Evolutionary conservation across 164 flowering plant genomes (phyloP).

Genomic region (Liriodendron chinense): DNA sequence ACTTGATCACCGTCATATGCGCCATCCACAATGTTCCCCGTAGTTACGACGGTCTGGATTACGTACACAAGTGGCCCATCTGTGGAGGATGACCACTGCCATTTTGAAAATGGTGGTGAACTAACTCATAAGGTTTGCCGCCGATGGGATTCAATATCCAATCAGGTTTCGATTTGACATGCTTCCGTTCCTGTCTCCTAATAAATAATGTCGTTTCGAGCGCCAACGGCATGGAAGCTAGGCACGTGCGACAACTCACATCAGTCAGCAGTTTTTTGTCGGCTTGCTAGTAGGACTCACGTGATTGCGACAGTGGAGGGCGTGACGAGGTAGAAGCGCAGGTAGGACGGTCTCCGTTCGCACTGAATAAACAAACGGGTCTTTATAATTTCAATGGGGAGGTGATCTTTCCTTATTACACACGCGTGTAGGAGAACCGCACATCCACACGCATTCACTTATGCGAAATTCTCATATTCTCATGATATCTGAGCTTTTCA

Average conservation of each 20-base stretch:
- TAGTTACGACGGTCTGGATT: too few species aligned
- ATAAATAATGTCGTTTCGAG: background rate
- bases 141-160: background rate
- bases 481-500: too few species aligned
- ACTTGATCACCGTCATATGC: too few species aligned
- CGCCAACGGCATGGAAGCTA: background rate
- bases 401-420: too few species aligned
- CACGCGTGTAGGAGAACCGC: too few species aligned
- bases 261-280: background rate
- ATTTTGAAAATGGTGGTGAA: background rate
- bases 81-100: too few species aligned
- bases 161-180: background rate
- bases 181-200: background rate
- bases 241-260: background rate
- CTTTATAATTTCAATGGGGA: too few species aligned
- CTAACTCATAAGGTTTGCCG: background rate
- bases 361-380: background rate
- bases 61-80: too few species aligned
- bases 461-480: too few species aligned
- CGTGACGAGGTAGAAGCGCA: background rate
- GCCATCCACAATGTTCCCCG: too few species aligned
- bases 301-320: slow-evolving; percentile 2
- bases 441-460: too few species aligned
- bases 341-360: background rate
- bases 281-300: background rate